Evolutionary conservation across 352 stramenopile species (phyloP).

Genomic region (Phytophthora fragariae): DNA sequence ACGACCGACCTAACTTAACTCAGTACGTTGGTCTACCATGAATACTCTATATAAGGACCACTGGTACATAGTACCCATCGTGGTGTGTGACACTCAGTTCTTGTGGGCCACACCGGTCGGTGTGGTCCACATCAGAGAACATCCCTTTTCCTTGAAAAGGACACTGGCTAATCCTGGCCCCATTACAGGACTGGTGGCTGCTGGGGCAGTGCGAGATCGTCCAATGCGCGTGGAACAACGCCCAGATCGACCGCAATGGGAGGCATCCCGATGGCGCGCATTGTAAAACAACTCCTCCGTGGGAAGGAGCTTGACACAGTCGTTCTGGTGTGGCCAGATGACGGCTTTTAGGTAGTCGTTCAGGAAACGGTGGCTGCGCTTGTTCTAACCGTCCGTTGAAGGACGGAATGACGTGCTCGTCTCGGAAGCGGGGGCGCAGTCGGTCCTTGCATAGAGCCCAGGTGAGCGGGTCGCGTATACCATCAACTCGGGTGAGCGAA

Average conservation of each 20-base stretch:
- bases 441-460: background rate
- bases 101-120: no score
- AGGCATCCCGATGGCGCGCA: slow-evolving; percentile 16
- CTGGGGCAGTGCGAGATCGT: background rate
- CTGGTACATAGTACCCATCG: no score
- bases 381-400: slow-evolving; percentile 3
- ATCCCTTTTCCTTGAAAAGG: no score
- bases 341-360: slow-evolving; percentile 7
- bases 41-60: no score
- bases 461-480: background rate
- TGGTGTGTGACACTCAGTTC: no score
- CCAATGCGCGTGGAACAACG: background rate
- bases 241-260: slow-evolving; percentile 23
- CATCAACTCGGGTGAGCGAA: no score
- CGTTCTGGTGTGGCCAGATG: background rate
- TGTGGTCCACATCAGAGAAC: no score
- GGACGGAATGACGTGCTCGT: slow-evolving; percentile 8
- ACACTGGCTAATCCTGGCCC: no score
- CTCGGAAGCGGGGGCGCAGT: background rate
- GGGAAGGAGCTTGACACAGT: slow-evolving; percentile 5
- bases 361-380: slow-evolving; percentile 8
- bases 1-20: no score
- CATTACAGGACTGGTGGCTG: background rate
- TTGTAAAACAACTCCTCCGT: slow-evolving; percentile 11
- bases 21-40: no score